phyloP scores from a whole-genome alignment of 495 filamentous ascomycete species.

The Acidiella bohemica region DNA sequence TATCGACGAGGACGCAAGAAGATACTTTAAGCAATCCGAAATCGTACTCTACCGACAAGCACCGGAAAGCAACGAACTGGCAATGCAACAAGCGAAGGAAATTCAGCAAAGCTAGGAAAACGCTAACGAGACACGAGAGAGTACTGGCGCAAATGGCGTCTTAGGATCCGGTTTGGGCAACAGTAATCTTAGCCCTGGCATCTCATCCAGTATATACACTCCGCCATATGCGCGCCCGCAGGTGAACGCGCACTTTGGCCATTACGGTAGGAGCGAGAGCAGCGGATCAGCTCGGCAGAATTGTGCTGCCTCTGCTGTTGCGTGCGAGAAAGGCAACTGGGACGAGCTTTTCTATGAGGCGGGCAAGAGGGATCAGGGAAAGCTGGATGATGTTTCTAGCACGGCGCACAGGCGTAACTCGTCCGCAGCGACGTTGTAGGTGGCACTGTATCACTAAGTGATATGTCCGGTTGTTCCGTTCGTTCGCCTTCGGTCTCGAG shows the following conservation, averaged over 20 bases:
- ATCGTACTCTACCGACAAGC: conserved; percentile 95
- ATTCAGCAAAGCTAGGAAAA: conserved; percentile 13
- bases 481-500: no score
- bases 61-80: conserved; percentile 41
- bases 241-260: no score
- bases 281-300: no score
- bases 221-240: no score
- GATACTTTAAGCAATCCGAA: conserved; percentile 99
- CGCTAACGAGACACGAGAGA: conserved; percentile 14
- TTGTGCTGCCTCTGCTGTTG: neutral
- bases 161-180: neutral
- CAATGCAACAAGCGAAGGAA: conserved; percentile 18
- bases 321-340: conserved; percentile 10
- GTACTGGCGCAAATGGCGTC: conserved; percentile 6
- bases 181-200: conserved; percentile 1
- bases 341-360: conserved; percentile 10
- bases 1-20: conserved; percentile 58
- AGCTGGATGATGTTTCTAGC: neutral
- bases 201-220: neutral
- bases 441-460: no score
- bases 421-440: conserved; percentile 3
- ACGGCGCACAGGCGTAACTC: conserved; percentile 1
- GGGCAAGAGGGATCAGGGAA: neutral
- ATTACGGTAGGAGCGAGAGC: no score
- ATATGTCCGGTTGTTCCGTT: no score